Percentiles rank a stretch among this genome's conserved stretches.
These are phyloP conservation scores for Leptographium wingfieldii DNA, from an alignment of 2,329 filamentous ascomycete species.

Conservation along the genomic window DNA sequence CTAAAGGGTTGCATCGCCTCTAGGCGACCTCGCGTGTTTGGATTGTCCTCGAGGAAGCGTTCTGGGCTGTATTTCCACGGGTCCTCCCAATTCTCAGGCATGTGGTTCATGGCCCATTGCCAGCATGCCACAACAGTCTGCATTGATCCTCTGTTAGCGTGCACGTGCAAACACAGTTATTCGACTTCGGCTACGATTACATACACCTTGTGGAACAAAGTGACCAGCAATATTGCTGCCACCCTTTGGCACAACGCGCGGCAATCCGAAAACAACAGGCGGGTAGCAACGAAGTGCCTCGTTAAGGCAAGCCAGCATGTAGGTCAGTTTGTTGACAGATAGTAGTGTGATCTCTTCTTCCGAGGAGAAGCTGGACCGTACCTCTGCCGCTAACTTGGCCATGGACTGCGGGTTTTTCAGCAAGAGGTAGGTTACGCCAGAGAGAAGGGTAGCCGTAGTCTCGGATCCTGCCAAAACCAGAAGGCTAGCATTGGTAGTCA, in stretches of 20 bases:
- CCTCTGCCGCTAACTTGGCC: slow-evolving; percentile 14
- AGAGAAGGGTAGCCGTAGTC: slow-evolving; percentile 31
- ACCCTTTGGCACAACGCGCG: slow-evolving; percentile 3
- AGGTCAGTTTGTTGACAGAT: slow-evolving; percentile 6
- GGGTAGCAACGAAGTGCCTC: slow-evolving; percentile 10
- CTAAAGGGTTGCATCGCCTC: slow-evolving; percentile 34
- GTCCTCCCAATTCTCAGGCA: slow-evolving; percentile 26
- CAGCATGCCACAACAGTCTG: slow-evolving; percentile 3
- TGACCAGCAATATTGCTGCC: slow-evolving; percentile 19
- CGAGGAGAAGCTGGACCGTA: slow-evolving; percentile 15
- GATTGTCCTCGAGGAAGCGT: slow-evolving; percentile 20
- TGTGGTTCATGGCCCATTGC: slow-evolving; percentile 19
- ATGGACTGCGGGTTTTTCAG: slow-evolving; percentile 14
- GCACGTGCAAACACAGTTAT: not conserved
- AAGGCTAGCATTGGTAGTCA: not conserved
- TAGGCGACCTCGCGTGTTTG: slow-evolving; percentile 26
- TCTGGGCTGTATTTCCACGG: slow-evolving; percentile 15
- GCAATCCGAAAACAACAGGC: slow-evolving; percentile 9
- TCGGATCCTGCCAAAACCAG: slow-evolving; percentile 28
- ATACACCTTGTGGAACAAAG: slow-evolving; percentile 17
- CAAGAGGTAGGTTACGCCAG: slow-evolving; percentile 18
- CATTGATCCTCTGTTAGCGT: not conserved
- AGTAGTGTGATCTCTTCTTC: slow-evolving; percentile 16
- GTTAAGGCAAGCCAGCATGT: slow-evolving; percentile 10
- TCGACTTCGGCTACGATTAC: not conserved